Evolutionary conservation across 805 yeast genomes (phyloP), one percentile per base, ranked within the genome.

Genomic region (Zygosaccharomyces pseudorouxii): DNA sequence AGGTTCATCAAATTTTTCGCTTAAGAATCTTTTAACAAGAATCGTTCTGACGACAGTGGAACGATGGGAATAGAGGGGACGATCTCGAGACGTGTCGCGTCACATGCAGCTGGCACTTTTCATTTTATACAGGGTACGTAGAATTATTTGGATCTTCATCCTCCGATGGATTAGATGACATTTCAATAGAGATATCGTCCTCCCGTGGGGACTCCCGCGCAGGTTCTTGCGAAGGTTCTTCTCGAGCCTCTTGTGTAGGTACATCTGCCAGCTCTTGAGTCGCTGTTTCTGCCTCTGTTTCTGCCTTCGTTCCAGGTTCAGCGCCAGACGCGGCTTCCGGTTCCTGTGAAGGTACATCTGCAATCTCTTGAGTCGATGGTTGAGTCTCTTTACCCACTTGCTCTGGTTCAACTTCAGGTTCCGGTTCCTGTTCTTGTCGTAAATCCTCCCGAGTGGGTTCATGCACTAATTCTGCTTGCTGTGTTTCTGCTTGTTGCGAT

Each of bases 1-100:
- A 46, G 10, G 25, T 20, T 37, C 64, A 67, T 47, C 65, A 62
- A 52, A 72, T 65, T 45, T 45, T 45, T 43, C 61, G 59, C 27
- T 60, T 58, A 33, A 57, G 56, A 18, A 61, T 64, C 33, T 63
- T 62, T 43, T 45, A 16, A 30, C 3, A 33, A 33, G 16, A 33
- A 16, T 16, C 16, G 16, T 9, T 10, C 7, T 14, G 18, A 33
- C 14, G 20, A 16, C 16, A 9, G 14, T 5, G 3, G 18, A 30
- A 33, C 35, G 11, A 30, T n/a, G 11, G n/a, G 6, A 5, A 16
- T 6, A 14, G 4, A 33, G 14, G 36, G 18, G 36, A 5, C 18
- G 14, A 33, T 5, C 6, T 16, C 7, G 20, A 9, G 25, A 35
- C 14, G 12, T 35, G 25, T 37, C 40, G 27, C 33, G n/a, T 40